phyloP scores from a whole-genome alignment of 1,139 yeast species.

The Lodderomyces orthopsilosis region DNA sequence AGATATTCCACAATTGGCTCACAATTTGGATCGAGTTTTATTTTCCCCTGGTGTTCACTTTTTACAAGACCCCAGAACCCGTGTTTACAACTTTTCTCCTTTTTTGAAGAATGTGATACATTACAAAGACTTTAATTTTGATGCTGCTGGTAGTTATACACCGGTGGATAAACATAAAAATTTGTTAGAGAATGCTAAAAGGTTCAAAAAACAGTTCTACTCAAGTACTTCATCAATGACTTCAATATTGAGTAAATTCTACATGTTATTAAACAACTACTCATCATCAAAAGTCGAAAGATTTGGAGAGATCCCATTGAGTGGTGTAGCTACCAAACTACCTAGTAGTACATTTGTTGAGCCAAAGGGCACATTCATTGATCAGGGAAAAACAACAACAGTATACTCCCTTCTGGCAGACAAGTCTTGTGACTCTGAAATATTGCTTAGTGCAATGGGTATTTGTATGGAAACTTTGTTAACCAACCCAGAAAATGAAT shows the following conservation, averaged over 20 bases:
- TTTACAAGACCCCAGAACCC: slow-evolving; percentile 71
- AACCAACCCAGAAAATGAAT: slow-evolving; percentile 54
- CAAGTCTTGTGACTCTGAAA: slow-evolving; percentile 64
- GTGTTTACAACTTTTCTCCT: slow-evolving; percentile 68
- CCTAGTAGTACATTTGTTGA: slow-evolving; percentile 45
- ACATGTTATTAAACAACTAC: slow-evolving; percentile 63
- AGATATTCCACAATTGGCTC: slow-evolving; percentile 48
- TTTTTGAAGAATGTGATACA: slow-evolving; percentile 59
- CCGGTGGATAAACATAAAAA: slow-evolving; percentile 65
- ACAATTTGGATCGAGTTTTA: slow-evolving; percentile 64
- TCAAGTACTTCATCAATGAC: slow-evolving; percentile 93
- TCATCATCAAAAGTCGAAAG: slow-evolving; percentile 19
- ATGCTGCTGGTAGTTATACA: slow-evolving; percentile 53
- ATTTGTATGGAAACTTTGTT: slow-evolving; percentile 72
- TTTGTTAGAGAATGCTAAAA: slow-evolving; percentile 49
- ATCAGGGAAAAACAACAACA: slow-evolving; percentile 23
- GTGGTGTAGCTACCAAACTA: slow-evolving; percentile 26
- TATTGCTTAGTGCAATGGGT: slow-evolving; percentile 75
- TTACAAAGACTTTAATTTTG: slow-evolving; percentile 67
- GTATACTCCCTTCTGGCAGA: slow-evolving; percentile 71
- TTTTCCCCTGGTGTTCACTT: slow-evolving; percentile 85
- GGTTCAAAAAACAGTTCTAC: slow-evolving; percentile 45
- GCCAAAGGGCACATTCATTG: slow-evolving; percentile 23
- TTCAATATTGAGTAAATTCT: slow-evolving; percentile 68
- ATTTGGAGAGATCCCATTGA: slow-evolving; percentile 36